Base-by-base conservation (phyloP, 176 grass and related monocot species). In the Calamus simplicifolius region DNA sequence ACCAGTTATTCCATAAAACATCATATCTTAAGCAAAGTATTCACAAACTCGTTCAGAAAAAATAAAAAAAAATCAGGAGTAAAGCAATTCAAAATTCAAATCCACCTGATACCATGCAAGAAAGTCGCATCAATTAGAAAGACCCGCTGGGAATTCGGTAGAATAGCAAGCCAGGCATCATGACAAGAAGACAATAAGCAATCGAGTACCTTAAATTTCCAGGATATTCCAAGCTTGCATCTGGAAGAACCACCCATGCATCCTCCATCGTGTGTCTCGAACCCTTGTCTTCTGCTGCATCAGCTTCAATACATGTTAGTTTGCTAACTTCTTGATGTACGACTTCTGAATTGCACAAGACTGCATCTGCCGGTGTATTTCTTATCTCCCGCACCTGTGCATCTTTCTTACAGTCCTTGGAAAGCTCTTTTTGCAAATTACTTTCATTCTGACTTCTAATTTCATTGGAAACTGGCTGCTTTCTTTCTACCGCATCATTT, bases 221-320 rank as follows among this genome's bases (percentile, higher is more conserved):
- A 49, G 80, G 75, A 72, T 73, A 43, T 61, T 81, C 80, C 4
- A 54, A 68, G 48, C 13, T 31, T 67, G 61, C 59, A 68, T 96
- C 23, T 4, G 78, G 77, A 52, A 96, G 86, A 31, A 96, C 25
- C 30, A 96, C 80, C 83, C 68, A 90, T 0, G 86, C 80, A 66
- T 96, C 91, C 63, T 96, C 91, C 86, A 96, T 96, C 18, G 70
- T 66, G 55, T 89, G 82, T 62, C 91, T 79, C 52, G 86, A 90
- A 43, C 91, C 91, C 73, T 90, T 96, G 59, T 90, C 80, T 67
- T 96, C 86, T 1, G 86, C 86, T 21, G 75, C 83, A 79, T 69
- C 86, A n/a, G 80, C 91, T 73, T 96, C 83, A 5, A 96, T 18
- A 50, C 17, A 50, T 16, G 80, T 85, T 30, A 77, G 18, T 67